These are phyloP conservation scores for Scleroderma citrinum DNA, from an alignment of 768 basidiomycete species.

Conservation along the genomic window DNA sequence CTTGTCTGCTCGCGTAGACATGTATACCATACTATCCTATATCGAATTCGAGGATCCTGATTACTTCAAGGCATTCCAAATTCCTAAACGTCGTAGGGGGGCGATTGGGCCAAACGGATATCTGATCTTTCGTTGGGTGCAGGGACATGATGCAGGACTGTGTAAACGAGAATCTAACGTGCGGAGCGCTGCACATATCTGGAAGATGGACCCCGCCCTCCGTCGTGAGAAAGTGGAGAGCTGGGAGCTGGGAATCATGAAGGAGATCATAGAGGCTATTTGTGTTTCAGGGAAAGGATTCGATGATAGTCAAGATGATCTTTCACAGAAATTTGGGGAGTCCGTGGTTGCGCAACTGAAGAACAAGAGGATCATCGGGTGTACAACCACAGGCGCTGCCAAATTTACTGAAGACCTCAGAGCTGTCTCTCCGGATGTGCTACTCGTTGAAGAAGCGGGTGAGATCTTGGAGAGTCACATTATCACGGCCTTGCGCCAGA, in stretches of 20 bases:
- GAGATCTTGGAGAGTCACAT: slow-evolving; percentile 68
- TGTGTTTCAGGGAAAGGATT: slow-evolving; percentile 32
- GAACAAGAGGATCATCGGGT: slow-evolving; percentile 53
- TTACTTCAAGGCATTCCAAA: slow-evolving; percentile 40
- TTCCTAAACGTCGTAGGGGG: slow-evolving; percentile 35
- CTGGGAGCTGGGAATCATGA: slow-evolving; percentile 34
- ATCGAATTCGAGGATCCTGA: slow-evolving; percentile 48
- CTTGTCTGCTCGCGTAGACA: slow-evolving; percentile 11
- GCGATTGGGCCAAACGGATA: slow-evolving; percentile 30
- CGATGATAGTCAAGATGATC: slow-evolving; percentile 31
- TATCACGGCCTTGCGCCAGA: slow-evolving; percentile 45
- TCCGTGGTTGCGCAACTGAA: slow-evolving; percentile 31
- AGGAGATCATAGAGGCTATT: slow-evolving; percentile 31
- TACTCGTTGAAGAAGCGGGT: slow-evolving; percentile 69
- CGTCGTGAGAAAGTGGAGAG: slow-evolving; percentile 23
- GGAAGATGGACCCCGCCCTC: slow-evolving; percentile 27
- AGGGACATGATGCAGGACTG: slow-evolving; percentile 39
- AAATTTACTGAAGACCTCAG: slow-evolving; percentile 47
- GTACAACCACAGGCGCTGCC: slow-evolving; percentile 66
- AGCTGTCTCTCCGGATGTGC: slow-evolving; percentile 41
- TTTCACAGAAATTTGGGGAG: slow-evolving; percentile 34
- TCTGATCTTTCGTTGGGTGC: slow-evolving; percentile 43
- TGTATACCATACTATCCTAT: slow-evolving; percentile 34
- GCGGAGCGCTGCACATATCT: slow-evolving; percentile 23
- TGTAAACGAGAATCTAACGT: slow-evolving; percentile 27